Evolutionary conservation across 768 basidiomycete genomes (phyloP).

Genomic region (Termitomyces sp.): DNA sequence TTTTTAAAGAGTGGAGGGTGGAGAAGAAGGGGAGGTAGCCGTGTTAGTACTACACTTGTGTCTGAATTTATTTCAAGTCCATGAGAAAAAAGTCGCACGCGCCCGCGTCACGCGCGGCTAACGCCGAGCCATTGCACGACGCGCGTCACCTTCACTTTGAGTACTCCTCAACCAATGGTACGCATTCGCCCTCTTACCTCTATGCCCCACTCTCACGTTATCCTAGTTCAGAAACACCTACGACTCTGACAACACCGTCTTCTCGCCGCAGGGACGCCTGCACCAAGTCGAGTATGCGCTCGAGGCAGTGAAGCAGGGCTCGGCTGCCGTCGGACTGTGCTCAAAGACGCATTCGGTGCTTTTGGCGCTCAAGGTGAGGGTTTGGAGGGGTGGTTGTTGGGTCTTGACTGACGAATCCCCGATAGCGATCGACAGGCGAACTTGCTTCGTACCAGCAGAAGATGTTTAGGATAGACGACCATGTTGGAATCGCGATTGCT

Average conservation of each 20-base stretch:
- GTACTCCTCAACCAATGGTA: constrained; percentile 30
- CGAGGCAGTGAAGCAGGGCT: constrained; percentile 99
- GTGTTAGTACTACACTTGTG: too few relatives aligned
- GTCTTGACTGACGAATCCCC: background rate
- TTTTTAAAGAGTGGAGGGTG: constrained; percentile 89
- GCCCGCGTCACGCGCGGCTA: constrained; percentile 13
- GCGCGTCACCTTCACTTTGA: constrained; percentile 21
- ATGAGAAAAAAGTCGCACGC: too few relatives aligned
- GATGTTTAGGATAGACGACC: constrained; percentile 99
- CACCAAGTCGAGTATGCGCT: constrained; percentile 99
- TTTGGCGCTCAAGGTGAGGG: constrained; percentile 81
- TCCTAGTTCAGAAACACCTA: constrained; percentile 89
- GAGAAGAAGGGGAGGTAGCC: constrained; percentile 73
- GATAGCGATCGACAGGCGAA: constrained; percentile 93
- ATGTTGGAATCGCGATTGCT: constrained; percentile 98
- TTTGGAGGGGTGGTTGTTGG: too few relatives aligned
- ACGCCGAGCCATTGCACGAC: constrained; percentile 15
- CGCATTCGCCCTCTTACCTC: background rate
- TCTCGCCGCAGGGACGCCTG: constrained; percentile 92
- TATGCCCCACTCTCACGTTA: constrained; percentile 17
- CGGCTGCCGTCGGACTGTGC: constrained; percentile 94
- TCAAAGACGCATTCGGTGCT: constrained; percentile 94
- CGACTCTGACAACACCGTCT: constrained; percentile 98
- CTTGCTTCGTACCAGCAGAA: constrained; percentile 99
- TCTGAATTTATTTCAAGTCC: too few relatives aligned